A percentile compares a stretch with the other conserved stretches of the same genome.
Conservation (phyloP, 495 filamentous ascomycete species). For the Aspergillus affinis region DNA sequence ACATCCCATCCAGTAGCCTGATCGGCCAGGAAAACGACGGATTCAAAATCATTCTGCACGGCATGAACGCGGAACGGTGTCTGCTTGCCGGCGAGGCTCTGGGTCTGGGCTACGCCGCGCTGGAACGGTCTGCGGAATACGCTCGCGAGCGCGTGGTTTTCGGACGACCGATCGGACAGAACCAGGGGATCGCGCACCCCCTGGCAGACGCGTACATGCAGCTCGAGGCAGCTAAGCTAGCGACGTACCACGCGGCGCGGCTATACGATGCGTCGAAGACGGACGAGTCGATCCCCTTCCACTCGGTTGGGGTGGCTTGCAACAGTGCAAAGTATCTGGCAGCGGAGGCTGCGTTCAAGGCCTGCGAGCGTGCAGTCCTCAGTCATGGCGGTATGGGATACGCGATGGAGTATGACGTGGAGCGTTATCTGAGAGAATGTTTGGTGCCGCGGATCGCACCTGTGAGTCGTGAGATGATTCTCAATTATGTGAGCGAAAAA, state of each 20-base stretch:
- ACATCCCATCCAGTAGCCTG: slow-evolving; percentile 56
- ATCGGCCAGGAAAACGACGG: slow-evolving; percentile 71
- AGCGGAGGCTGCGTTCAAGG: slow-evolving; percentile 73
- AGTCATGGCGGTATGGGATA: slow-evolving; percentile 77
- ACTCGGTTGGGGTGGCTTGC: slow-evolving; percentile 67
- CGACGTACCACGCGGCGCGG: slow-evolving; percentile 74
- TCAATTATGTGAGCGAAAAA: slow-evolving; percentile 77
- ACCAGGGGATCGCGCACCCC: slow-evolving; percentile 74
- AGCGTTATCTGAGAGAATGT: slow-evolving; percentile 72
- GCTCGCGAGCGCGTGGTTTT: slow-evolving; percentile 70
- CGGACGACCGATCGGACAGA: slow-evolving; percentile 67
- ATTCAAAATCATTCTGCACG: slow-evolving; percentile 76
- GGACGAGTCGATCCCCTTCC: slow-evolving; percentile 56
- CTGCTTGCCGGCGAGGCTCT: slow-evolving; percentile 76
- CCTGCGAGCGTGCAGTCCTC: slow-evolving; percentile 69
- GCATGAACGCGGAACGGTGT: slow-evolving; percentile 82
- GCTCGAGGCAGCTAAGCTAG: slow-evolving; percentile 74
- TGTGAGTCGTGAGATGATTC: slow-evolving; percentile 76
- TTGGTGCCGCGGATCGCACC: slow-evolving; percentile 75
- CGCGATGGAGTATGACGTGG: slow-evolving; percentile 75
- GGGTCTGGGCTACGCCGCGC: slow-evolving; percentile 71
- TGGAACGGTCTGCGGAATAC: slow-evolving; percentile 63
- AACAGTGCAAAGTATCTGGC: slow-evolving; percentile 80
- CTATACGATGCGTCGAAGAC: slow-evolving; percentile 61
- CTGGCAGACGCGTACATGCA: slow-evolving; percentile 74